Conservation (phyloP, 2,329 filamentous ascomycete genomes). For the Fusarium sp. region DNA sequence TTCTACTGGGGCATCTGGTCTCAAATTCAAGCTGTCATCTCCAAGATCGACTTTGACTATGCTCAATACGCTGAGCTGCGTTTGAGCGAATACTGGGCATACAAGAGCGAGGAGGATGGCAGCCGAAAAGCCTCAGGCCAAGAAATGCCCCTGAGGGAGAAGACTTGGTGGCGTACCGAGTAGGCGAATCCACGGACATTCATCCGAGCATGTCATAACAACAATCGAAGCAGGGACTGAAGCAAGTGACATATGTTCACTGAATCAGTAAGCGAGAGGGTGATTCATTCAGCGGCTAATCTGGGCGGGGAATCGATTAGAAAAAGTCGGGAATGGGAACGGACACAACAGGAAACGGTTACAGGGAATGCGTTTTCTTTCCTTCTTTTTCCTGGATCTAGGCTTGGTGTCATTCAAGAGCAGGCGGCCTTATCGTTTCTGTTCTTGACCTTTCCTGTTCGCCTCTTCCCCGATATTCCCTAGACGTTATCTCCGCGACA, state of each 20-base stretch:
- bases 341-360: constrained; percentile 22
- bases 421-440: constrained; percentile 21
- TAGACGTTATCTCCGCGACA: background rate
- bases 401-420: constrained; percentile 20
- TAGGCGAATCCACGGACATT: constrained; percentile 8
- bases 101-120: constrained; percentile 80
- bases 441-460: constrained; percentile 6
- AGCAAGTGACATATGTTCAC: constrained; percentile 13
- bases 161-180: constrained; percentile 72
- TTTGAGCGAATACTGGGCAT: constrained; percentile 92
- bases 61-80: constrained; percentile 87
- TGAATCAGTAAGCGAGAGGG: constrained; percentile 15
- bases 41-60: constrained; percentile 97
- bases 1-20: constrained; percentile 96
- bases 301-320: constrained; percentile 10
- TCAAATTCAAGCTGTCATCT: constrained; percentile 92
- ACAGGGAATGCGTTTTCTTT: constrained; percentile 20
- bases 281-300: constrained; percentile 9
- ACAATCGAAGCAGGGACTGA: constrained; percentile 15
- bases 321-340: constrained; percentile 18
- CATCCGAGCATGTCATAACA: background rate
- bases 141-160: constrained; percentile 79
- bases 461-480: background rate
- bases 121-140: constrained; percentile 62
- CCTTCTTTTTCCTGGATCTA: constrained; percentile 19